phyloP scores from a whole-genome alignment of 345 rosid species.

The Euphorbia pulcherrima region DNA sequence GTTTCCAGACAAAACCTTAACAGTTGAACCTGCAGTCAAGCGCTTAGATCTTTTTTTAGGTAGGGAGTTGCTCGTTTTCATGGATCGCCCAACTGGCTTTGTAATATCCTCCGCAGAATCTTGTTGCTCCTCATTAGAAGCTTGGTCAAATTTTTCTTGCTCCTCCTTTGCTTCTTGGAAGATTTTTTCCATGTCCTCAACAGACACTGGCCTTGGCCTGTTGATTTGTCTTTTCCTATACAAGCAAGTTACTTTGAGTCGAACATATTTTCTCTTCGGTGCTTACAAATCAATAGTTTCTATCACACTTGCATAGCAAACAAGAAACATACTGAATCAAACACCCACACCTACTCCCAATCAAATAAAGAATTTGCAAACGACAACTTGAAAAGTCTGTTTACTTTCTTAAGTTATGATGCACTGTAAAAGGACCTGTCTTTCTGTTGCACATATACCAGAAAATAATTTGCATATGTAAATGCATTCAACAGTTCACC shows the following conservation, averaged over 20 bases:
- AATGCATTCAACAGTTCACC: background rate
- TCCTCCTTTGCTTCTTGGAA: constrained; percentile 69
- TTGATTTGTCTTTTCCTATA: constrained; percentile 66
- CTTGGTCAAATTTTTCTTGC: constrained; percentile 63
- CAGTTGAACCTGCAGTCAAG: constrained; percentile 57
- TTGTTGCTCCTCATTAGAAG: constrained; percentile 49
- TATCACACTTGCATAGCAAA: background rate
- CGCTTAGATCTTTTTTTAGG: constrained; percentile 34
- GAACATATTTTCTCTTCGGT: background rate
- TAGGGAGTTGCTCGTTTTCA: constrained; percentile 31
- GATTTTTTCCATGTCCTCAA: constrained; percentile 61
- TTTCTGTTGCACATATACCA: background rate
- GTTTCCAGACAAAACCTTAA: constrained; percentile 67
- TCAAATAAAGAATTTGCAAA: background rate
- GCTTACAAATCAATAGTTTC: background rate
- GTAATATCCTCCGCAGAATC: constrained; percentile 21
- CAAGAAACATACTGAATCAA: background rate
- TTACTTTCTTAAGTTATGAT: background rate
- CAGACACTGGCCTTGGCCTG: constrained; percentile 73
- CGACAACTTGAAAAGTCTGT: background rate
- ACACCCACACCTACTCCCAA: background rate
- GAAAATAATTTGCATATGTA: background rate
- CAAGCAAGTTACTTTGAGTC: background rate
- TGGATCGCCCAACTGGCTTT: constrained; percentile 22
- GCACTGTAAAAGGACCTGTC: background rate